These are phyloP conservation scores for Metschnikowia colocasiae DNA, from an alignment of 805 yeast genomes.

Conservation along the genomic window DNA sequence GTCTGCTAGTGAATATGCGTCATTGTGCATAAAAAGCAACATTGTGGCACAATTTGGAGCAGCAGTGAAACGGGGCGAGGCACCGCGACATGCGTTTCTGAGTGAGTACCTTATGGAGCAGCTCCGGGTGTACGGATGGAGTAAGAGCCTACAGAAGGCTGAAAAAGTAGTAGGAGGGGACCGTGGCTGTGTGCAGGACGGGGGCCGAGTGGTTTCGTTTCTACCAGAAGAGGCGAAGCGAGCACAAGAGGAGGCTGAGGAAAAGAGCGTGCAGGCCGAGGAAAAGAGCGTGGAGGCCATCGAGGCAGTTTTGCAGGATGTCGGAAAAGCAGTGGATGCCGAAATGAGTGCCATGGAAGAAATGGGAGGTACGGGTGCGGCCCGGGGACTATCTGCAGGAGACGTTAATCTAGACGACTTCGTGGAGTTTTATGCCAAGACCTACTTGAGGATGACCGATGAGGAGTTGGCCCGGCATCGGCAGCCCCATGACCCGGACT, in stretches of 20 bases:
- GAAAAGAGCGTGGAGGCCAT: background rate
- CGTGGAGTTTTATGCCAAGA: constrained; percentile 14
- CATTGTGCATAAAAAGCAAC: background rate
- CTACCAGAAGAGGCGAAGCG: no score
- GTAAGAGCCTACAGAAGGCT: background rate
- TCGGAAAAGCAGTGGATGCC: background rate
- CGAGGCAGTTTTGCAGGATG: background rate
- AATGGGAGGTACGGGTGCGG: background rate
- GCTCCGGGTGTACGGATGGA: background rate
- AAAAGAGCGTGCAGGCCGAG: background rate
- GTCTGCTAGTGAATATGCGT: background rate
- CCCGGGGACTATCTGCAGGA: background rate
- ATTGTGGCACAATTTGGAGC: background rate
- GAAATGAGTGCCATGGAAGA: background rate
- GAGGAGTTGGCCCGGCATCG: constrained; percentile 10
- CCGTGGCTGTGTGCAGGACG: background rate
- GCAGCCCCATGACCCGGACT: constrained; percentile 5
- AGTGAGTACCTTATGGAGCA: constrained; percentile 5
- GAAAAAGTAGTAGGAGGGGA: background rate
- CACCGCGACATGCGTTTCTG: background rate
- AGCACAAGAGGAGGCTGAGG: no score
- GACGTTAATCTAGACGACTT: constrained; percentile 15
- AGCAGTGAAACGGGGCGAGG: background rate
- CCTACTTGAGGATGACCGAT: constrained; percentile 8
- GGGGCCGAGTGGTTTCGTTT: background rate